phyloP scores from a whole-genome alignment of 2,329 filamentous ascomycete species.

The Fusarium nisikadoi region DNA sequence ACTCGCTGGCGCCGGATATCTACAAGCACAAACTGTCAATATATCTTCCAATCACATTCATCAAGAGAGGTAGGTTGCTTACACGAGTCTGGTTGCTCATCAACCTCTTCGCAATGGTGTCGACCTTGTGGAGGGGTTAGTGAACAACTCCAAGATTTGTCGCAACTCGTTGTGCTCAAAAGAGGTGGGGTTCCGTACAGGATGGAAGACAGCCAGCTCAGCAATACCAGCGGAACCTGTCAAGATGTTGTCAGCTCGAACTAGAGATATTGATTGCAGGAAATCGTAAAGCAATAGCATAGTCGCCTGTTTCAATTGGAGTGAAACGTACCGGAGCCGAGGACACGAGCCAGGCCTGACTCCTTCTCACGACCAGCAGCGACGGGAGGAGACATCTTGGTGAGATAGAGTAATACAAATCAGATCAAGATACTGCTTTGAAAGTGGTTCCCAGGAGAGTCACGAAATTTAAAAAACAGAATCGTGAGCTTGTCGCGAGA shows the following conservation, averaged over 20 bases:
- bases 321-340: slow-evolving; percentile 80
- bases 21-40: slow-evolving; percentile 37
- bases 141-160: slow-evolving; percentile 14
- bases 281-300: neutral
- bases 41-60: neutral
- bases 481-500: slow-evolving; percentile 25
- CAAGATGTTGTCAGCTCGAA: slow-evolving; percentile 35
- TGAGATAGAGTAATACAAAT: neutral
- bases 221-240: slow-evolving; percentile 91
- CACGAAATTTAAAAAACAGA: slow-evolving; percentile 5
- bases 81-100: slow-evolving; percentile 90
- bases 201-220: slow-evolving; percentile 92
- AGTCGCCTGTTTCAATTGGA: slow-evolving; percentile 14
- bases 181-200: slow-evolving; percentile 63
- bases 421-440: slow-evolving; percentile 5
- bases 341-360: slow-evolving; percentile 85
- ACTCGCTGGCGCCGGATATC: slow-evolving; percentile 60
- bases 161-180: slow-evolving; percentile 4
- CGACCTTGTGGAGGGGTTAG: slow-evolving; percentile 69
- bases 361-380: slow-evolving; percentile 73
- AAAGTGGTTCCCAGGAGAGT: slow-evolving; percentile 10
- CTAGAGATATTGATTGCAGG: neutral
- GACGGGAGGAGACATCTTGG: slow-evolving; percentile 68
- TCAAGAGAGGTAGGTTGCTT: slow-evolving; percentile 58
- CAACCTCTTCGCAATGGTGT: slow-evolving; percentile 97